Evolutionary conservation across 2,329 filamentous ascomycete species (phyloP).

Genomic region (Paramyrothecium sp.): DNA sequence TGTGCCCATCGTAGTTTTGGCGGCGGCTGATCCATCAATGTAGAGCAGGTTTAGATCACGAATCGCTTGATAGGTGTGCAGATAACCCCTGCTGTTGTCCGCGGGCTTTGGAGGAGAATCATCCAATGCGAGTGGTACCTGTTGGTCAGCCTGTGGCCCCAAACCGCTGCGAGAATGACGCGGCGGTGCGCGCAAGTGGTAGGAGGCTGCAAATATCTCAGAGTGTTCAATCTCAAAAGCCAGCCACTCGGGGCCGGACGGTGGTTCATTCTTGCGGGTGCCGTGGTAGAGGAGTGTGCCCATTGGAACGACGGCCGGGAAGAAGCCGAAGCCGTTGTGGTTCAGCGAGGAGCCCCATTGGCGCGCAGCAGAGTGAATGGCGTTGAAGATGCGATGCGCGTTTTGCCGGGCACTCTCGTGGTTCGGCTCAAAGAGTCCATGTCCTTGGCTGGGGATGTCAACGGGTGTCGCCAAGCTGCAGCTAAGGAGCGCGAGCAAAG

Average conservation of each 20-base stretch:
- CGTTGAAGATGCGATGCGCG: slow-evolving; percentile 69
- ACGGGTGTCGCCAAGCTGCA: background rate
- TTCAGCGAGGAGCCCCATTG: slow-evolving; percentile 73
- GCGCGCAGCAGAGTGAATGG: slow-evolving; percentile 68
- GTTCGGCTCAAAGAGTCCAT: slow-evolving; percentile 29
- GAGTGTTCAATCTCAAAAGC: slow-evolving; percentile 78
- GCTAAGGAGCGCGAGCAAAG: background rate
- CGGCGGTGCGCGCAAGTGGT: background rate
- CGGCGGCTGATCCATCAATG: slow-evolving; percentile 68
- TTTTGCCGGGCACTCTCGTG: slow-evolving; percentile 43
- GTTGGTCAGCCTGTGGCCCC: no score
- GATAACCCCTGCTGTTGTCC: slow-evolving; percentile 47
- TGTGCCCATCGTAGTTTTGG: slow-evolving; percentile 63
- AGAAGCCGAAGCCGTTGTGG: slow-evolving; percentile 75
- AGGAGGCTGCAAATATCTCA: slow-evolving; percentile 54
- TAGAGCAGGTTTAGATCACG: slow-evolving; percentile 62
- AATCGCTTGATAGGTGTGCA: slow-evolving; percentile 64
- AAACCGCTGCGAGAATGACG: background rate
- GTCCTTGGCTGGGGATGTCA: background rate
- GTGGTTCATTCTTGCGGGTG: slow-evolving; percentile 37
- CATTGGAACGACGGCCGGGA: slow-evolving; percentile 62
- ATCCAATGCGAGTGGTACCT: slow-evolving; percentile 2
- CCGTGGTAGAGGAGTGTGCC: slow-evolving; percentile 71
- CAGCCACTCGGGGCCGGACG: slow-evolving; percentile 64
- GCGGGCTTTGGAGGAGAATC: slow-evolving; percentile 4